phyloP scores from a whole-genome alignment of 2,329 filamentous ascomycete genomes.

The Tolypocladium album region DNA sequence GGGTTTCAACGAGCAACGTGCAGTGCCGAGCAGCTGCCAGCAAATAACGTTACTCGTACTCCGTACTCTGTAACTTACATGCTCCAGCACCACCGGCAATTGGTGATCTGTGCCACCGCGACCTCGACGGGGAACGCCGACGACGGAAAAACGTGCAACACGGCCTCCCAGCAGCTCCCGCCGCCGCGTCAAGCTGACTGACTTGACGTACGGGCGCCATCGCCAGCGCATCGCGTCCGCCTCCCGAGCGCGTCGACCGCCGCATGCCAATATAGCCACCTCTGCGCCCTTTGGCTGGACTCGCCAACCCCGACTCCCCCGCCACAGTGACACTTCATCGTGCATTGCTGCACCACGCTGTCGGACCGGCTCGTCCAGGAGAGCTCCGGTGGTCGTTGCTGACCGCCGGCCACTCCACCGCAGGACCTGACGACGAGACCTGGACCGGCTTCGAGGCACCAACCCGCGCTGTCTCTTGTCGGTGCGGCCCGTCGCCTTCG shows the following conservation, averaged over 20 bases:
- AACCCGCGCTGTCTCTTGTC: too few species aligned
- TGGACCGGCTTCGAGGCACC: neutral
- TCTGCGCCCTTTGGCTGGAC: neutral
- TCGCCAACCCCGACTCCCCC: slow-evolving; percentile 2
- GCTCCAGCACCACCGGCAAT: neutral
- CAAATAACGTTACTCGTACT: too few species aligned
- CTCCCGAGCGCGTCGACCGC: neutral
- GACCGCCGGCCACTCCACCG: neutral
- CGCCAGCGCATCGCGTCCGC: neutral
- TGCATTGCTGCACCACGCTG: slow-evolving; percentile 7
- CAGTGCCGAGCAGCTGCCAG: neutral
- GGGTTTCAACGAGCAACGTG: too few species aligned
- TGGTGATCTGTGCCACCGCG: neutral
- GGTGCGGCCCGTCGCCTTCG: neutral
- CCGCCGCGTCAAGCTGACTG: neutral
- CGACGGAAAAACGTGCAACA: neutral
- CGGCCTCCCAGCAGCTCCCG: neutral
- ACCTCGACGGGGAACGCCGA: too few species aligned
- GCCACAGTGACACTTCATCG: slow-evolving; percentile 12
- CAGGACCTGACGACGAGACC: neutral
- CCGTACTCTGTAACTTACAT: too few species aligned
- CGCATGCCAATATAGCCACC: neutral
- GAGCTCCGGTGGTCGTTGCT: neutral
- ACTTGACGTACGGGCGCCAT: too few species aligned
- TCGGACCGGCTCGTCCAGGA: neutral